These are phyloP conservation scores for Begonia peltatifolia DNA, from an alignment of 306 rosid genomes.

Conservation along the genomic window DNA sequence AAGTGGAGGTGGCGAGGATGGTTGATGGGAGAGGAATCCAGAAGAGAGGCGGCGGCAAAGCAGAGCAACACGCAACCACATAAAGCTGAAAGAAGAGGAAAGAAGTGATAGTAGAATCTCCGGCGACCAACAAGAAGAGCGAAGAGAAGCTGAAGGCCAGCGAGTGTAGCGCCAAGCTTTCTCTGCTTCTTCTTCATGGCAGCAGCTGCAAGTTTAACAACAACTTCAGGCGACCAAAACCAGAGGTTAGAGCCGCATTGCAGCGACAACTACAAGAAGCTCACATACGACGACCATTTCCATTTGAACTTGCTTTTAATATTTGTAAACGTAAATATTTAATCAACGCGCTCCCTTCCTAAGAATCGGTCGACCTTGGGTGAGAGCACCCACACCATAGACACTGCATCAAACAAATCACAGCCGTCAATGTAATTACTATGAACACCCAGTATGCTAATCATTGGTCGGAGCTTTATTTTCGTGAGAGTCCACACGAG, in stretches of 20 bases:
- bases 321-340: too few species aligned
- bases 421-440: too few species aligned
- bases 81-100: conserved; percentile 37
- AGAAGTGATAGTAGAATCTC: conserved; percentile 21
- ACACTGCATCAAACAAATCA: too few species aligned
- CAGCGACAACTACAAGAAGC: too few species aligned
- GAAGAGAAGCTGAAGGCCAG: conserved; percentile 12
- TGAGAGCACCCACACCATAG: too few species aligned
- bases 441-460: too few species aligned
- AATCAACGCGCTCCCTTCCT: too few species aligned
- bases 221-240: background rate
- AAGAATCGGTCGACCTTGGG: too few species aligned
- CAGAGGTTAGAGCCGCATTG: background rate
- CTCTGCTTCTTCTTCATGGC: conserved; percentile 26
- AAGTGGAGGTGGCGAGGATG: conserved; percentile 15
- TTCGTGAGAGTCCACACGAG: too few species aligned
- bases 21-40: conserved; percentile 20
- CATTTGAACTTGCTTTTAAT: too few species aligned
- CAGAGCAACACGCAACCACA: conserved; percentile 40
- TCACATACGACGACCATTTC: too few species aligned
- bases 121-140: conserved; percentile 22
- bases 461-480: too few species aligned
- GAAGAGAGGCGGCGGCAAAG: conserved; percentile 28
- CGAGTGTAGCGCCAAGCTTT: conserved; percentile 6
- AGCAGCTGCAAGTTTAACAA: background rate